Evolutionary conservation across 805 yeast species (phyloP), one percentile per base, ranked within the genome.

Genomic region (Grigorovia humatica): DNA sequence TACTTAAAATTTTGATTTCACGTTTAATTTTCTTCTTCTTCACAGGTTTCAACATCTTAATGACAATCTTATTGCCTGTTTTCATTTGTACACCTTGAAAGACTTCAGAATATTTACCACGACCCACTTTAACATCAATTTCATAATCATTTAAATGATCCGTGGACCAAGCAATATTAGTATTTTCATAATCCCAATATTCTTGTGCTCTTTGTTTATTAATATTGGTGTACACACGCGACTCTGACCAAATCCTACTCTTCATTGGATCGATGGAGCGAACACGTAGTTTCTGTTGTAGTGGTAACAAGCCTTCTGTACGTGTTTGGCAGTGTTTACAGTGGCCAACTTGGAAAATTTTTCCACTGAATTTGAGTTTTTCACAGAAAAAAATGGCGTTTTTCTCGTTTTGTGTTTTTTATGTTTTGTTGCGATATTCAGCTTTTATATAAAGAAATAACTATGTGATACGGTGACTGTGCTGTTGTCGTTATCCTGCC

Each of bases 81-180:
- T 78, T 73, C 48, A 86, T 72, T 63, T 86, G 83, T 45, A 83
- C 76, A 30, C 96, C 96, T 65, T 82, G 85, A 66, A 90, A 90
- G 32, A 90, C 97, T 68, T 90, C 97, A n/a, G 95, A 84, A 70
- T 89, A 90, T 71, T 88, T 90, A 27, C 97, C 97, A 52, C 96
- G 78, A 13, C 97, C 97, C 18, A 90, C 83, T 69, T 89, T 88
- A 55, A 77, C 76, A 50, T 85, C 78, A 54, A 90, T 85, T 66
- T 90, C 97, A 64, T 84, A 85, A 61, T 80, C 70, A 49, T 70
- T 69, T 23, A 50, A 43, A 49, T 66, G 76, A 51, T 77, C 76
- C 7, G 73, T 63, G 2, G 85, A 83, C 87, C 87, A 83, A 44
- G 75, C 75, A 35, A 83, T 76, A 12, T 74, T 71, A 40, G 76